These are phyloP conservation scores for Tulasnella sp. DNA, from an alignment of 768 basidiomycete species.

Conservation along the genomic window DNA sequence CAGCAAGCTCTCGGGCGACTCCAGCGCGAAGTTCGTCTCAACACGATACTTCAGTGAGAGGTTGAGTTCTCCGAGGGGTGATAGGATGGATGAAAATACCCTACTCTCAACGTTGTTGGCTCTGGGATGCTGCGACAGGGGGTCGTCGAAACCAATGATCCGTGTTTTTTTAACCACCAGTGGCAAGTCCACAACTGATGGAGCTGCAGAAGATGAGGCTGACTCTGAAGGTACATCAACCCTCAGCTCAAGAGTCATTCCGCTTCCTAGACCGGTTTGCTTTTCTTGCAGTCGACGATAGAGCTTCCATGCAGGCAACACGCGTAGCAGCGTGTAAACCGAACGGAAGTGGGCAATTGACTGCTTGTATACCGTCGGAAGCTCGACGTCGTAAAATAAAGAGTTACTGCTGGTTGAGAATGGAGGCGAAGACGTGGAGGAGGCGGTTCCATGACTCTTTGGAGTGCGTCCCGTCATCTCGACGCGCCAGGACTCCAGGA, in stretches of 20 bases:
- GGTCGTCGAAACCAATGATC: slow-evolving; percentile 38
- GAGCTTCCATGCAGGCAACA: slow-evolving; percentile 74
- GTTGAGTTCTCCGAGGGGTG: slow-evolving; percentile 61
- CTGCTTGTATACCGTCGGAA: slow-evolving; percentile 79
- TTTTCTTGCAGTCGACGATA: slow-evolving; percentile 55
- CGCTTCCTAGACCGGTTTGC: slow-evolving; percentile 45
- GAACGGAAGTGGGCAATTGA: slow-evolving; percentile 78
- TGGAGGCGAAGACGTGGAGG: slow-evolving; percentile 34
- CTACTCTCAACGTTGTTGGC: slow-evolving; percentile 53
- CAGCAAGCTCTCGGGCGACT: slow-evolving; percentile 71
- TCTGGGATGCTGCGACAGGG: slow-evolving; percentile 43
- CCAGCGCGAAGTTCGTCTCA: slow-evolving; percentile 65
- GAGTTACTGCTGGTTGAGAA: slow-evolving; percentile 31
- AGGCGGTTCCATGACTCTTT: slow-evolving; percentile 32
- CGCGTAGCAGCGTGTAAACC: slow-evolving; percentile 64
- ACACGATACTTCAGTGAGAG: slow-evolving; percentile 64
- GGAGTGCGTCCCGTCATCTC: slow-evolving; percentile 40
- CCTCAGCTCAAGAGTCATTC: slow-evolving; percentile 39
- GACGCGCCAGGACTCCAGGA: slow-evolving; percentile 70
- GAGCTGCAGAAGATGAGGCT: slow-evolving; percentile 29
- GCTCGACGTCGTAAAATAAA: slow-evolving; percentile 49
- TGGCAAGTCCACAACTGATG: slow-evolving; percentile 21
- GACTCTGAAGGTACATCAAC: slow-evolving; percentile 32
- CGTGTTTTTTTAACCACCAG: slow-evolving; percentile 10
- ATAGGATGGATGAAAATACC: slow-evolving; percentile 62